phyloP scores from a whole-genome alignment of 1,139 yeast genomes.

The Blastobotrys serpentis region DNA sequence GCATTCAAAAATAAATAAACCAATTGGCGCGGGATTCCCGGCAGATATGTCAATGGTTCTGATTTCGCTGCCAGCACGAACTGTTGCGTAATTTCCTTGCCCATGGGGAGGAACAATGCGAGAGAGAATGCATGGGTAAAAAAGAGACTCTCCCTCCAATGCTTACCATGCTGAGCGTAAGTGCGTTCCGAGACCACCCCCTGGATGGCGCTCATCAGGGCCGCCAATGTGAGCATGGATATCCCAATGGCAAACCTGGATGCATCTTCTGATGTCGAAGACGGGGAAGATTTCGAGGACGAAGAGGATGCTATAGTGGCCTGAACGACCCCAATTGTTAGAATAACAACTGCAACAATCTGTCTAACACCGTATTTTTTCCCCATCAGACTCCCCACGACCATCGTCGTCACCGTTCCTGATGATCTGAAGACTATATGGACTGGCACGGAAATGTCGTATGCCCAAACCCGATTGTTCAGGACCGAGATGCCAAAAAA shows the following conservation, averaged over 20 bases:
- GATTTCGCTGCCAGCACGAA: slow-evolving; percentile 15
- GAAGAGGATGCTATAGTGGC: slow-evolving; percentile 42
- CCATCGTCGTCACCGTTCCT: slow-evolving; percentile 62
- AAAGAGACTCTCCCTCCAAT: slow-evolving; percentile 66
- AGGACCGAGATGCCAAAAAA: slow-evolving; percentile 54
- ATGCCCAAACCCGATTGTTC: slow-evolving; percentile 60
- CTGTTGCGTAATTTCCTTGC: slow-evolving; percentile 20
- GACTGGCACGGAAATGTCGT: slow-evolving; percentile 60
- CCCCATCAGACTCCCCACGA: slow-evolving; percentile 50
- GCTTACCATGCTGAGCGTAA: slow-evolving; percentile 49
- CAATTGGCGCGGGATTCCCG: slow-evolving; percentile 24
- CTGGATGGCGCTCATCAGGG: slow-evolving; percentile 52
- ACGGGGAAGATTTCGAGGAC: too few relatives aligned
- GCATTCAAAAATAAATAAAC: slow-evolving; percentile 46
- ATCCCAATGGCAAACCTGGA: slow-evolving; percentile 42
- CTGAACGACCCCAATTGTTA: slow-evolving; percentile 57
- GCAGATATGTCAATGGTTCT: slow-evolving; percentile 13
- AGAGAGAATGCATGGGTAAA: slow-evolving; percentile 58
- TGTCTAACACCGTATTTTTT: slow-evolving; percentile 50
- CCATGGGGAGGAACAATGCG: slow-evolving; percentile 50
- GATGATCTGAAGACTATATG: slow-evolving; percentile 68
- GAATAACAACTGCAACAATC: slow-evolving; percentile 49
- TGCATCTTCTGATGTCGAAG: slow-evolving; percentile 5
- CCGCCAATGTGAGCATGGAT: slow-evolving; percentile 45
- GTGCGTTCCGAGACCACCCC: slow-evolving; percentile 57